These are phyloP conservation scores for Cladophialophora exuberans DNA, from an alignment of 2,329 filamentous ascomycete species.

Conservation along the genomic window DNA sequence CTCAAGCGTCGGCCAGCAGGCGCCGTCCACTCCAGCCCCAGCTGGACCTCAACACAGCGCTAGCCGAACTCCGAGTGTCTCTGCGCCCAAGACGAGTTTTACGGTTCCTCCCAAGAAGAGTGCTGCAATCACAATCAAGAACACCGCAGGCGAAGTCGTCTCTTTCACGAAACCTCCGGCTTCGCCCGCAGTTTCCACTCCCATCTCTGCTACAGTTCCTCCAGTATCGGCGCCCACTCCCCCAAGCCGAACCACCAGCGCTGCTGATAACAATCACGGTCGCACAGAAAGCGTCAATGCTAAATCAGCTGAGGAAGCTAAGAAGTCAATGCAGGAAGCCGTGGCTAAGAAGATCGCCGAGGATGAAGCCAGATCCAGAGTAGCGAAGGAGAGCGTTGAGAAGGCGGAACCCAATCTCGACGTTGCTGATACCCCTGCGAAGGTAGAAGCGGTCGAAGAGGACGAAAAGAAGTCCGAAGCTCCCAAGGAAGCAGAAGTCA, in stretches of 20 bases:
- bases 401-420: constrained; percentile 32
- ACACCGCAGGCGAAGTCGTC: constrained; percentile 74
- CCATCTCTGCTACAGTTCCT: constrained; percentile 63
- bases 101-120: constrained; percentile 68
- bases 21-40: constrained; percentile 54
- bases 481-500: too few relatives aligned
- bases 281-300: constrained; percentile 71
- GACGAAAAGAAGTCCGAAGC: constrained; percentile 30
- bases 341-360: constrained; percentile 58
- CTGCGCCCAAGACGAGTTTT: constrained; percentile 65
- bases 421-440: constrained; percentile 27
- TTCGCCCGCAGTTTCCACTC: constrained; percentile 57
- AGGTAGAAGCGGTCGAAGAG: constrained; percentile 36
- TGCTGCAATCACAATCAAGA: constrained; percentile 81
- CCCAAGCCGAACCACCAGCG: constrained; percentile 73
- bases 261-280: constrained; percentile 63
- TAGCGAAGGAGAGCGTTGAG: constrained; percentile 38
- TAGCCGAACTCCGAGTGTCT: constrained; percentile 61
- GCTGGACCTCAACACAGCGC: constrained; percentile 52
- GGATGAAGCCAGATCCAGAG: constrained; percentile 49
- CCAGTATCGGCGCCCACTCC: constrained; percentile 78
- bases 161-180: constrained; percentile 70
- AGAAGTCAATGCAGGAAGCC: constrained; percentile 69
- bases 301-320: constrained; percentile 81
- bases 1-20: constrained; percentile 62